Base-by-base conservation (phyloP, 2,329 filamentous ascomycete species). In the Aureobasidium uvarum region DNA sequence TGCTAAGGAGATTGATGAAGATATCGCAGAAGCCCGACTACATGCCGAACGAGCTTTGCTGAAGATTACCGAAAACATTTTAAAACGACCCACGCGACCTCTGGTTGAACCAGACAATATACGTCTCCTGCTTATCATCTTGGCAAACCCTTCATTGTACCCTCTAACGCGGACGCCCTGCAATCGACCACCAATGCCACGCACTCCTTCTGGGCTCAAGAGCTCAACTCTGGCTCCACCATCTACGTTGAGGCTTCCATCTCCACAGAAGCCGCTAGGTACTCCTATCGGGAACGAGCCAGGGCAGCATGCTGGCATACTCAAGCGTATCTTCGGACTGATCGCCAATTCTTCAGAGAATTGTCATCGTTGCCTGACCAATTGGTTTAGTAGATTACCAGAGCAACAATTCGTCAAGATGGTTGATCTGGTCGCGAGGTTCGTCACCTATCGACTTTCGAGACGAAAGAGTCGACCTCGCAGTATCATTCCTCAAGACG, bases 291-390 rank as follows among this genome's bases (percentile, higher is more conserved):
- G 71, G 50, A 74, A 76, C 20, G 77, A 77, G 20, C 81, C 85
- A 31, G 88, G 88, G 1, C 86, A 90, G 66, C 90, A 96, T 76
- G 92, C 90, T 2, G 89, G 89, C 5, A 89, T 96, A 62, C 85
- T 96, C 71, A 96, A 96, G 75, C 86, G 93, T 43, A 87, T 96
- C 45, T 76, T 96, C 31, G 93, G 93, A 0, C 79, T 96, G 11
- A 74, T 96, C 28, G 89, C 91, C 1, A 91, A 96, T 74, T 81
- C 90, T 14, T 84, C 91, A 0, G 85, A 86, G 66, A 84, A 89
- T 66, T 93, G 90, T 70, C 92, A 96, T 71, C 87, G 89, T 63
- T 86, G 89, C 70, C 77, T 96, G 31, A 86, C 92, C 11, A 84
- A 84, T 7, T 96, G 92, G 92, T 87, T 96, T 71, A 86, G 89